A percentile compares a stretch with the other conserved stretches of the same genome.
Conservation (phyloP, 1,284 basidiomycete genomes). For the Pseudozyma hubeiensis region DNA sequence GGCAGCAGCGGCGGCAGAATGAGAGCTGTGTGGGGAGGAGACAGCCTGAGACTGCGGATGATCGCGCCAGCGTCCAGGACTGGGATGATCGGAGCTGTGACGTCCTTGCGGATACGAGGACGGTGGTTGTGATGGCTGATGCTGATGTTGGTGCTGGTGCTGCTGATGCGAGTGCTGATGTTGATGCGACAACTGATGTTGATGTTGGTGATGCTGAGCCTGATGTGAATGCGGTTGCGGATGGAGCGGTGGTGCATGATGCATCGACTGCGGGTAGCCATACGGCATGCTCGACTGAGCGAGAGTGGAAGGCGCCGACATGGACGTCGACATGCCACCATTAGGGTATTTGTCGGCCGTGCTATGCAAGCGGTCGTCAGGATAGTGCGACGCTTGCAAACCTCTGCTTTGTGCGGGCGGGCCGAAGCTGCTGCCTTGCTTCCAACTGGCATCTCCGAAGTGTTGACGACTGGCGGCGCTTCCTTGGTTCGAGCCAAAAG, state of each 20-base stretch:
- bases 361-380: constrained; percentile 37
- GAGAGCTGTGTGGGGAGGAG: constrained; percentile 40
- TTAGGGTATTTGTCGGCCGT: constrained; percentile 22
- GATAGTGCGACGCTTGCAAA: constrained; percentile 17
- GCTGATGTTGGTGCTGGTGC: constrained; percentile 18
- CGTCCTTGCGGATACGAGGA: constrained; percentile 19
- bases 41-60: constrained; percentile 17
- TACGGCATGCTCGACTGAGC: constrained; percentile 29
- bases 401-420: constrained; percentile 10
- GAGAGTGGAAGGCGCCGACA: constrained; percentile 43
- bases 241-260: constrained; percentile 25
- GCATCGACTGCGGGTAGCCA: constrained; percentile 21
- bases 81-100: constrained; percentile 28
- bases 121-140: constrained; percentile 6
- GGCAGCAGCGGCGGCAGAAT: constrained; percentile 14
- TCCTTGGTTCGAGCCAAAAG: constrained; percentile 13
- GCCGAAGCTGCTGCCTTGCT: constrained; percentile 16
- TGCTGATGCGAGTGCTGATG: constrained; percentile 15
- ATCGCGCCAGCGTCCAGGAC: constrained; percentile 46
- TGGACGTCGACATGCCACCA: constrained; percentile 26
- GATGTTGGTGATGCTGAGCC: constrained; percentile 21
- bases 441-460: constrained; percentile 23
- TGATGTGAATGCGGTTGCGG: constrained; percentile 12
- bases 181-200: constrained; percentile 17
- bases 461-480: constrained; percentile 15